Percentiles rank a stretch among this genome's conserved stretches.
Conservation (phyloP, 179 eudicot genomes). For the Nepenthes alata region DNA sequence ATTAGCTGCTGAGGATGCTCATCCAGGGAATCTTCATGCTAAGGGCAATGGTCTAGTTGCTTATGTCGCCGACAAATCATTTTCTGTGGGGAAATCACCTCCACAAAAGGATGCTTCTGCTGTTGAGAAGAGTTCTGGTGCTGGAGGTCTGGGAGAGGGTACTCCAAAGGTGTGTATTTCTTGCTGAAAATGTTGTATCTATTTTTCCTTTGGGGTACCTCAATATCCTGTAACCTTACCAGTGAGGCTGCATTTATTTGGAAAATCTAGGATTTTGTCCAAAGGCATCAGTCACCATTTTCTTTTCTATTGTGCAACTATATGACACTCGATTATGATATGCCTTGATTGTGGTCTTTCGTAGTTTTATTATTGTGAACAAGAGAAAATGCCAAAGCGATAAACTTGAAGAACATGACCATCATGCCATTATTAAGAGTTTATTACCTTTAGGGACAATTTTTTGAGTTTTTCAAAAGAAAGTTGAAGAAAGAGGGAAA, state of each 20-base stretch:
- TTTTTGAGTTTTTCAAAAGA: too few relatives aligned
- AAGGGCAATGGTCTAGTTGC: constrained; percentile 23
- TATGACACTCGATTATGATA: too few relatives aligned
- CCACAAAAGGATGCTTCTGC: constrained; percentile 27
- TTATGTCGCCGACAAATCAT: constrained; percentile 21
- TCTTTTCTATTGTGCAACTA: not conserved
- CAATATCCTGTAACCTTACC: not conserved
- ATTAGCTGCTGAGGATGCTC: constrained; percentile 8
- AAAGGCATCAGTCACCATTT: not conserved
- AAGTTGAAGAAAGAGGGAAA: too few relatives aligned
- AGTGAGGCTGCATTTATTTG: not conserved
- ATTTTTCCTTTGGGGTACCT: not conserved
- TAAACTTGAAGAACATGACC: too few relatives aligned
- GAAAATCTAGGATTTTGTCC: not conserved
- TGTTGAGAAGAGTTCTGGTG: constrained; percentile 25
- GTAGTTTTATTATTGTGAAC: too few relatives aligned
- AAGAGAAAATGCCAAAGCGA: too few relatives aligned
- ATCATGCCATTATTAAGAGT: too few relatives aligned
- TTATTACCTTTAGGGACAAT: too few relatives aligned
- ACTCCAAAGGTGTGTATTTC: constrained; percentile 63
- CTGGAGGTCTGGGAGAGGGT: constrained; percentile 72
- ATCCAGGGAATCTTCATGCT: constrained; percentile 15
- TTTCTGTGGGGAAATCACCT: constrained; percentile 53
- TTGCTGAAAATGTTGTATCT: not conserved
- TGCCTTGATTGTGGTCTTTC: too few relatives aligned